Percentiles rank a stretch among this genome's conserved stretches.
phyloP scores from a whole-genome alignment of 257 asterid species.

The Jacaranda copaia region DNA sequence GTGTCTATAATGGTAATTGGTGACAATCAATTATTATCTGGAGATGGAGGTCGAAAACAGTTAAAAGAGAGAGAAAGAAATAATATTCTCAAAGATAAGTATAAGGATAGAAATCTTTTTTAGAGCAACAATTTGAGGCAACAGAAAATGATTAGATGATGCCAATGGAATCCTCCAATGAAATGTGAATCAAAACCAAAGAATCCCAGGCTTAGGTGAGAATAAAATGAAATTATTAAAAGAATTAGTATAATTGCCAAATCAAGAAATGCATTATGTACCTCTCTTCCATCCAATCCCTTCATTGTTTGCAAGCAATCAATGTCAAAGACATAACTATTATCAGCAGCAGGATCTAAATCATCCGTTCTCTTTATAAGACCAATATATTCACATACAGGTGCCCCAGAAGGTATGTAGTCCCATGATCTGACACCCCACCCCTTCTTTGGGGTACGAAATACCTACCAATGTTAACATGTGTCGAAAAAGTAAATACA shows the following conservation, averaged over 20 bases:
- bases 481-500: background rate
- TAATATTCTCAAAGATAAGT: no score
- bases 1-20: no score
- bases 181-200: background rate
- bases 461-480: slow-evolving; percentile 57
- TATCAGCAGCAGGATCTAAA: slow-evolving; percentile 61
- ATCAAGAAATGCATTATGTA: slow-evolving; percentile 29
- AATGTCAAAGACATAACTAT: slow-evolving; percentile 76
- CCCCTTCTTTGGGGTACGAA: slow-evolving; percentile 83
- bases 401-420: slow-evolving; percentile 82
- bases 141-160: background rate
- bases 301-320: slow-evolving; percentile 92
- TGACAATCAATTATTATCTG: no score
- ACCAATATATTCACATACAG: slow-evolving; percentile 87
- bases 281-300: slow-evolving; percentile 94
- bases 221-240: background rate
- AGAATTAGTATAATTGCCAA: background rate
- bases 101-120: background rate
- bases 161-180: background rate
- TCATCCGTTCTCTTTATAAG: slow-evolving; percentile 61
- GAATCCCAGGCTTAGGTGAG: background rate
- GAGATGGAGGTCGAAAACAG: no score
- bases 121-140: background rate
- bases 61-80: no score
- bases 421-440: slow-evolving; percentile 98